Evolutionary conservation across 495 filamentous ascomycete species (phyloP), one percentile per base, ranked within the genome.

Genomic region (Xylaria telfairii): DNA sequence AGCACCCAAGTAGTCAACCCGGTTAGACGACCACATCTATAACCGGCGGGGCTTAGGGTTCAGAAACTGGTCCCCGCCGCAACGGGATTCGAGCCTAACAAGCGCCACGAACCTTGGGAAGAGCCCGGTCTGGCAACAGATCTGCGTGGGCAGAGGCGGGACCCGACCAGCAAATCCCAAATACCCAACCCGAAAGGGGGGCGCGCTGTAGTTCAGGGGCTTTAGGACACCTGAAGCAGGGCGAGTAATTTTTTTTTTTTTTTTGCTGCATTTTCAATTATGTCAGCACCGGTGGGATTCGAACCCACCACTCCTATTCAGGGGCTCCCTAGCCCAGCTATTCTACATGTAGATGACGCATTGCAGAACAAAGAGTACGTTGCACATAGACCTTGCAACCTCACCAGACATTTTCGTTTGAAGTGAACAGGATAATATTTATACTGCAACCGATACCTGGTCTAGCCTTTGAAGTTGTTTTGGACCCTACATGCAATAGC

Each of bases 31-130:
- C 59, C 59, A 61, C 59, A 61, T 42, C 59, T 21, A 12, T 17
- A 5, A 61, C 9, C 59, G 1, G 21, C n/a, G 32, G 21, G 59
- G 59, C 59, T 61, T 61, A 61, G 59, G 59, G 59, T 41, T 61
- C 59, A 61, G 59, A 61, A 26, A 61, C 37, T 26, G 59, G 59
- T 41, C 9, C 59, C 59, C 59, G 59, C 59, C 37, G 59, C 21
- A 41, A 41, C 59, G 42, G 37, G 34, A n/a, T 12, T 61, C 37
- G n/a, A 41, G 1, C 59, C 34, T 61, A 39, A 61, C 59, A 61
- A 61, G 59, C 37, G 59, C 59, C 4, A 26, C 3, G 59, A 42
- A 28, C 37, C 59, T 42, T 61, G 34, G 37, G 59, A 26, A 41
- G 37, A 17, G 3, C 5, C 24, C 21, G 28, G 56, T 32, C 30